These are phyloP conservation scores for Marasmius oreades DNA, from an alignment of 1,284 basidiomycete species.

Conservation along the genomic window DNA sequence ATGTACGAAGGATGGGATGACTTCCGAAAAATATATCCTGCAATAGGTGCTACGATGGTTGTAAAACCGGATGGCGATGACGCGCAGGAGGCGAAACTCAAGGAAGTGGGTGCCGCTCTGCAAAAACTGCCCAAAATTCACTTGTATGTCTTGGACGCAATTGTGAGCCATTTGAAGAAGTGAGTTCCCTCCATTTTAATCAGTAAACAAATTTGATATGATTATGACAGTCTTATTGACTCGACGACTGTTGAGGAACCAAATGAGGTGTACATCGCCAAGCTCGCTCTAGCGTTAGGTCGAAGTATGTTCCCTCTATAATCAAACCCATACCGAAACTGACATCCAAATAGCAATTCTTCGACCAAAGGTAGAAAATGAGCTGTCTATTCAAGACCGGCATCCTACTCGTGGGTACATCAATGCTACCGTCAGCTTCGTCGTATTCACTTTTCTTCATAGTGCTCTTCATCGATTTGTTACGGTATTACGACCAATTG, in stretches of 20 bases:
- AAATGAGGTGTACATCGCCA: constrained; percentile 77
- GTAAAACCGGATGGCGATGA: constrained; percentile 56
- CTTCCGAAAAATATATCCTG: constrained; percentile 78
- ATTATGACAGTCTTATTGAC: constrained; percentile 55
- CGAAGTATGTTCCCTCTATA: constrained; percentile 56
- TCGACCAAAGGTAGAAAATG: constrained; percentile 78
- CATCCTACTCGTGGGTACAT: constrained; percentile 65
- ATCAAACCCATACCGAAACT: background rate
- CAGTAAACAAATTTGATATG: background rate
- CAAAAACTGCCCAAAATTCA: constrained; percentile 78
- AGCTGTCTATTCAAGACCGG: constrained; percentile 82
- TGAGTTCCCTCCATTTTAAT: constrained; percentile 34
- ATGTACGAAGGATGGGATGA: constrained; percentile 91
- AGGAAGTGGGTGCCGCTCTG: constrained; percentile 68
- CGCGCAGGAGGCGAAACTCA: constrained; percentile 58
- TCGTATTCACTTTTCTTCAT: constrained; percentile 4
- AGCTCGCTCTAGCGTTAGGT: constrained; percentile 84
- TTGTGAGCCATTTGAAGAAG: constrained; percentile 78
- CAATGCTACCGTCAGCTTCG: background rate
- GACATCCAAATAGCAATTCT: constrained; percentile 56
- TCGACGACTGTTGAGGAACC: constrained; percentile 67
- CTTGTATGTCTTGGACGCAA: constrained; percentile 76
- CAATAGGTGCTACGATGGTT: constrained; percentile 35
- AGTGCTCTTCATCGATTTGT: constrained; percentile 82
- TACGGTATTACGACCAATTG: constrained; percentile 73